These are phyloP conservation scores for Aspergillus hiratsukae DNA, from an alignment of 2,329 filamentous ascomycete species.

Conservation along the genomic window DNA sequence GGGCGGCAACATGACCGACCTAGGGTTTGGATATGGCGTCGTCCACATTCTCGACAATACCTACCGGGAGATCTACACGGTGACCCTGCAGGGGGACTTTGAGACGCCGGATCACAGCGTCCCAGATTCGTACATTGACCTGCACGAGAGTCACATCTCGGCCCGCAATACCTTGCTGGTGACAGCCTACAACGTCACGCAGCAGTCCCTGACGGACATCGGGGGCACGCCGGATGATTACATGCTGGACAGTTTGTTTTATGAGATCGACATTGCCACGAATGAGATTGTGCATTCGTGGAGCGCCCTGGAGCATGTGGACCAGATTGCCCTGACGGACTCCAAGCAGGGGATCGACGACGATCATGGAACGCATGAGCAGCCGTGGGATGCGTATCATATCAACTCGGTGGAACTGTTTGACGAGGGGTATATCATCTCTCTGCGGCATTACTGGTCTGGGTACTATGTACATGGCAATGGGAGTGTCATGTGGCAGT, in stretches of 20 bases:
- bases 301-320: slow-evolving; percentile 31
- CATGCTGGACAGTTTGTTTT: slow-evolving; percentile 32
- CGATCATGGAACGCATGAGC: slow-evolving; percentile 14
- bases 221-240: slow-evolving; percentile 28
- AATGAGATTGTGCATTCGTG: slow-evolving; percentile 31
- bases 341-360: slow-evolving; percentile 22
- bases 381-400: slow-evolving; percentile 34
- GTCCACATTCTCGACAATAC: slow-evolving; percentile 32
- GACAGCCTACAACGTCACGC: slow-evolving; percentile 33
- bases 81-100: slow-evolving; percentile 24
- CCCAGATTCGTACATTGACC: slow-evolving; percentile 29
- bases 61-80: slow-evolving; percentile 31
- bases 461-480: slow-evolving; percentile 28
- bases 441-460: slow-evolving; percentile 33
- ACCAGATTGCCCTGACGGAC: slow-evolving; percentile 24
- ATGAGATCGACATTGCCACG: slow-evolving; percentile 32
- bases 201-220: slow-evolving; percentile 26
- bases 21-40: slow-evolving; percentile 27
- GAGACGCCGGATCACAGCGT: slow-evolving; percentile 17
- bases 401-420: slow-evolving; percentile 32
- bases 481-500: slow-evolving; percentile 26
- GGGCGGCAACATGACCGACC: slow-evolving; percentile 25
- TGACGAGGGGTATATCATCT: slow-evolving; percentile 33
- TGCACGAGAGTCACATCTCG: slow-evolving; percentile 34
- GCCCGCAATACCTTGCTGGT: slow-evolving; percentile 30